Evolutionary conservation across 139 green algal species (phyloP).

Genomic region (Coelastrella sp.): DNA sequence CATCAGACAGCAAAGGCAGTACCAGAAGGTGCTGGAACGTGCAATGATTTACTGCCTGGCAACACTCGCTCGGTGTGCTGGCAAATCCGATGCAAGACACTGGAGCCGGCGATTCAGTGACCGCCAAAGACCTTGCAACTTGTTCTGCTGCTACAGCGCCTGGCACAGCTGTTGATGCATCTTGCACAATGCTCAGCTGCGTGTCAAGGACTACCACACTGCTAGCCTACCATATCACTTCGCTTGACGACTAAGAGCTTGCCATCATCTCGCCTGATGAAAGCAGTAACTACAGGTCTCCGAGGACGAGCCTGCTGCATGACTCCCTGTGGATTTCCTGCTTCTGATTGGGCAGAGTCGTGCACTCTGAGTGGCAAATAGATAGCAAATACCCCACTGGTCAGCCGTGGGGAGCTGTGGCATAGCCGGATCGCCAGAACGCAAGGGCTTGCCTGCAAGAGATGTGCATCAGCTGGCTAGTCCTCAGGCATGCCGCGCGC

Average conservation of each 20-base stretch:
- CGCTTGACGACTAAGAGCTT: slow-evolving; percentile 57
- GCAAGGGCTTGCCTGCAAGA: neutral
- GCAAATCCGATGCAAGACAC: too few relatives aligned
- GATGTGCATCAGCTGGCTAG: neutral
- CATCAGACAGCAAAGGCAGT: too few relatives aligned
- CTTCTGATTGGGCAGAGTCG: neutral
- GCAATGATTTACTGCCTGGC: too few relatives aligned
- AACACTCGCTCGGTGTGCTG: too few relatives aligned
- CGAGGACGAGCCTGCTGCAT: neutral
- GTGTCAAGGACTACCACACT: neutral
- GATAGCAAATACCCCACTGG: too few relatives aligned
- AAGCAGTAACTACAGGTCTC: slow-evolving; percentile 54
- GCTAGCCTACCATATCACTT: slow-evolving; percentile 33
- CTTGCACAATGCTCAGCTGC: neutral
- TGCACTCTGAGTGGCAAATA: neutral
- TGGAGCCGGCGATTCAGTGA: too few relatives aligned
- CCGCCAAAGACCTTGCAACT: too few relatives aligned
- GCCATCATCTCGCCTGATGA: slow-evolving; percentile 48
- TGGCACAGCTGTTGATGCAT: neutral
- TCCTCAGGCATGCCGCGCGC: neutral
- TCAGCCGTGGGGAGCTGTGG: too few relatives aligned
- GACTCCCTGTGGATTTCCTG: neutral
- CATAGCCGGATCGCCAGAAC: too few relatives aligned
- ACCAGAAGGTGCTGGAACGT: too few relatives aligned
- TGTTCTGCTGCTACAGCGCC: too few relatives aligned